A percentile compares a stretch with the other conserved stretches of the same genome.
Conservation (phyloP, 208 protist species). For the Leishmania amazonensis region DNA sequence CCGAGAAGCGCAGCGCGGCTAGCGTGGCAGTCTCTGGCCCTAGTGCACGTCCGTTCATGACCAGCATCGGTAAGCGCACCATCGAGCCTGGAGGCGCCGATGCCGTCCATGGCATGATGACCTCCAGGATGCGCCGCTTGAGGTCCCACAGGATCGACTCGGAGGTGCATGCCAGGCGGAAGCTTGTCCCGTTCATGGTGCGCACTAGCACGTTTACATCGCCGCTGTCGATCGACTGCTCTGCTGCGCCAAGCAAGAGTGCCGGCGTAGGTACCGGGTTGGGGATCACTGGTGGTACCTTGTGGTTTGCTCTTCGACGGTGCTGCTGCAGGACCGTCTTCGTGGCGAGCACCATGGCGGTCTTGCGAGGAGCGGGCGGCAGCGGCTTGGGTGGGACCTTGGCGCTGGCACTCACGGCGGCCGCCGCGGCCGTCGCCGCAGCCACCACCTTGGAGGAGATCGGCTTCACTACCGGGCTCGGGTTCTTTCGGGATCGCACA, state of each 20-base stretch:
- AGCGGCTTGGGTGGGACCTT: constrained; percentile 1
- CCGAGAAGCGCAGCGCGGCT: constrained; percentile 12
- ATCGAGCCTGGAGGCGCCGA: constrained; percentile 2
- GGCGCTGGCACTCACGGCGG: neutral
- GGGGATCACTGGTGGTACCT: constrained; percentile 24
- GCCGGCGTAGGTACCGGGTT: constrained; percentile 32
- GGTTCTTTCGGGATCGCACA: neutral
- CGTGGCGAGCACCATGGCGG: neutral
- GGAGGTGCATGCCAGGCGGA: constrained; percentile 9
- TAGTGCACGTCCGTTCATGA: constrained; percentile 32
- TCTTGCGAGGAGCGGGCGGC: neutral
- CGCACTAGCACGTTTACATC: constrained; percentile 22
- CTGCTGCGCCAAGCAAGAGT: neutral
- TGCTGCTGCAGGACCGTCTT: constrained; percentile 6
- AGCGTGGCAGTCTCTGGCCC: constrained; percentile 23
- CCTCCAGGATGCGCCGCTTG: constrained; percentile 31
- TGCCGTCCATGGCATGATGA: constrained; percentile 10
- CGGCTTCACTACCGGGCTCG: neutral
- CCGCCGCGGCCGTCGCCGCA: neutral
- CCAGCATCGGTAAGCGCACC: constrained; percentile 30
- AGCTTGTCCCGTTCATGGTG: constrained; percentile 35
- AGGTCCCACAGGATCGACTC: constrained; percentile 20
- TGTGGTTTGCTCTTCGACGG: neutral
- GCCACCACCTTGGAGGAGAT: constrained; percentile 2
- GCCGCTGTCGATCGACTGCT: neutral